Conservation (phyloP, 345 rosid genomes). For the Excoecaria cochinchinensis region DNA sequence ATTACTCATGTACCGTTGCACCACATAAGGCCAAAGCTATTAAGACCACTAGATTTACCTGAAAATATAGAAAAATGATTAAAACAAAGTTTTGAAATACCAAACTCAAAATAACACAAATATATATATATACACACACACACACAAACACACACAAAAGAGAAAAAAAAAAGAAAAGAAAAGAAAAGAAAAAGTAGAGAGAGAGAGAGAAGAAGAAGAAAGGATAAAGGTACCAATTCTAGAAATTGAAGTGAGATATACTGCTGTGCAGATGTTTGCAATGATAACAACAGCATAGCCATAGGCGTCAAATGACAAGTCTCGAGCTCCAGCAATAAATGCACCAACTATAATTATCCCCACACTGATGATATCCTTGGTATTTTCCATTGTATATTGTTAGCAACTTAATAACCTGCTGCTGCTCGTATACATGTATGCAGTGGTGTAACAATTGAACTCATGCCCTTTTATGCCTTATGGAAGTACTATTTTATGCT, state of each 20-base stretch:
- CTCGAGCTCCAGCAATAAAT: constrained; percentile 35
- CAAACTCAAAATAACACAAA: not conserved
- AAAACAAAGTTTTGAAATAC: not conserved
- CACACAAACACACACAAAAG: too few species aligned
- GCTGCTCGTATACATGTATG: too few species aligned
- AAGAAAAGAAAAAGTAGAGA: too few species aligned
- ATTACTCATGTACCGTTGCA: constrained; percentile 26
- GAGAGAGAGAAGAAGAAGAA: not conserved
- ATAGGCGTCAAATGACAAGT: constrained; percentile 30
- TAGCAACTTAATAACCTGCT: constrained; percentile 9
- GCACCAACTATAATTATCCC: constrained; percentile 33
- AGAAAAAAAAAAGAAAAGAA: too few species aligned
- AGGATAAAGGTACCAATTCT: constrained; percentile 24
- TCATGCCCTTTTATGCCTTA: not conserved
- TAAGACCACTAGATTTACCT: constrained; percentile 36
- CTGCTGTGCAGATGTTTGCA: constrained; percentile 29
- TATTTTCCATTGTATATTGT: constrained; percentile 6
- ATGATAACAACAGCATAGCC: constrained; percentile 23
- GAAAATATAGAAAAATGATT: not conserved
- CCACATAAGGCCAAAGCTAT: constrained; percentile 39
- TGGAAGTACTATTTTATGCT: not conserved
- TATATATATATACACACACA: too few species aligned
- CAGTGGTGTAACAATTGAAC: not conserved
- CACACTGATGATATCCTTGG: constrained; percentile 29
- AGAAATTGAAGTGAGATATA: constrained; percentile 31